Conservation (phyloP, 2,329 filamentous ascomycete genomes). For the Epichloe bromicola region DNA sequence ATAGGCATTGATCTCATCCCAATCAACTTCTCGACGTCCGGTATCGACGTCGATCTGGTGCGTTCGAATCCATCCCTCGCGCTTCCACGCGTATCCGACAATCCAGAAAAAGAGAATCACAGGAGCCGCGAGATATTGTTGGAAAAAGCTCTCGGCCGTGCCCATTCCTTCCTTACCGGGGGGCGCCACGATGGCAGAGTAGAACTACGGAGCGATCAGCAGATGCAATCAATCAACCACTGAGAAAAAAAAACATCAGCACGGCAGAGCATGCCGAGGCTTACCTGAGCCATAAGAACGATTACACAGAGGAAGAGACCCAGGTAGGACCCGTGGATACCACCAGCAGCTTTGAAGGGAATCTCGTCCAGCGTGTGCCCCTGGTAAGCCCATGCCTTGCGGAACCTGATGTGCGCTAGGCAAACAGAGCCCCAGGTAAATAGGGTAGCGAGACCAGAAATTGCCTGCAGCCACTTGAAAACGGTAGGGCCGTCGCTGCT, state of each 20-base stretch:
- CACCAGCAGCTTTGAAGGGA: constrained; percentile 47
- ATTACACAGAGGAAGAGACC: constrained; percentile 45
- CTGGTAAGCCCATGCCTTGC: constrained; percentile 42
- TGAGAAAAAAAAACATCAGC: neutral
- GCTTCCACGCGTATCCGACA: constrained; percentile 53
- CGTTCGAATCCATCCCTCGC: constrained; percentile 43
- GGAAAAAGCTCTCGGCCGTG: constrained; percentile 40
- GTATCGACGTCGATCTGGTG: constrained; percentile 55
- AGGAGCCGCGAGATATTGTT: constrained; percentile 38
- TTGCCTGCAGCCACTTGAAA: constrained; percentile 49
- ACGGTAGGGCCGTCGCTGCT: constrained; percentile 31
- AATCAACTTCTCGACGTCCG: constrained; percentile 52
- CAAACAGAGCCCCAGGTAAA: constrained; percentile 55
- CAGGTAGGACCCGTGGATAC: constrained; percentile 49
- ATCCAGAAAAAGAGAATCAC: constrained; percentile 44
- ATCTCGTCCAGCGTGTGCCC: constrained; percentile 52
- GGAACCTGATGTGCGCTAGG: constrained; percentile 52
- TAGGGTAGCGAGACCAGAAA: constrained; percentile 48
- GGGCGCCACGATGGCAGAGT: constrained; percentile 30
- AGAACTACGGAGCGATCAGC: constrained; percentile 25
- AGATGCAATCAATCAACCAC: neutral
- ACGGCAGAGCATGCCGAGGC: constrained; percentile 8
- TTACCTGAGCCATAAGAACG: constrained; percentile 41
- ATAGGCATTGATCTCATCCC: constrained; percentile 47
- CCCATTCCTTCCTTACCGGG: constrained; percentile 19